These are phyloP conservation scores for Themeda triandra DNA, from an alignment of 176 grass and related monocot genomes.

Conservation along the genomic window DNA sequence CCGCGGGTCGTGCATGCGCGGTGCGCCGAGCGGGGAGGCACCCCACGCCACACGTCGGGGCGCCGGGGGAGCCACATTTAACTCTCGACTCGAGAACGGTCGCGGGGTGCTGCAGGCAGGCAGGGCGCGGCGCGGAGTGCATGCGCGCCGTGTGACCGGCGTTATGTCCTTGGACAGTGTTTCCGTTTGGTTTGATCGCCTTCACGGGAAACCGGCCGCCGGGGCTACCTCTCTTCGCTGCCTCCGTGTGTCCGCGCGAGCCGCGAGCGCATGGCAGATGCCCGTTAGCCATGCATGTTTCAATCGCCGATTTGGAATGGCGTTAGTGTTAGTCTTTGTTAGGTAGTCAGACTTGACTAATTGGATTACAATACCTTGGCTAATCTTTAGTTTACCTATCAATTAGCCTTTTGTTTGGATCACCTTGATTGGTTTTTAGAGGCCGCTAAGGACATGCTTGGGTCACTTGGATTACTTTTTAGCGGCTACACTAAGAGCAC, in stretches of 20 bases:
- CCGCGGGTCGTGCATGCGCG: no score
- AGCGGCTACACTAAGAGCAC: no score
- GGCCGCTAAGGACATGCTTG: no score
- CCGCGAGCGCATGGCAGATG: background rate
- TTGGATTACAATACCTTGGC: no score
- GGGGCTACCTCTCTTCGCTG: background rate
- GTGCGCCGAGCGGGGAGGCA: background rate
- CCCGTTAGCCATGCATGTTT: no score
- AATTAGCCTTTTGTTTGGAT: no score
- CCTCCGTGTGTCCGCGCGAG: background rate
- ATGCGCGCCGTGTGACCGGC: slow-evolving; percentile 31
- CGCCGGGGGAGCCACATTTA: slow-evolving; percentile 7
- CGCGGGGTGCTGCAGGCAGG: background rate
- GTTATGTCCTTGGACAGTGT: background rate
- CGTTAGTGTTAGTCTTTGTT: no score
- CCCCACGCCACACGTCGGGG: background rate
- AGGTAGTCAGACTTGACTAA: no score
- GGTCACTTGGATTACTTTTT: no score
- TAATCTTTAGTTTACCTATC: no score
- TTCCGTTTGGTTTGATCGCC: slow-evolving; percentile 32
- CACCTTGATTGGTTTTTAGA: no score
- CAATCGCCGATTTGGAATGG: no score
- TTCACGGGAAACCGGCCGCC: slow-evolving; percentile 33
- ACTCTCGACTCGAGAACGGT: background rate
- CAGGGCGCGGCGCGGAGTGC: background rate